Evolutionary conservation across 305 asterid genomes (phyloP), one percentile per base, ranked within the genome.

Genomic region (Fraxinus dipetala): DNA sequence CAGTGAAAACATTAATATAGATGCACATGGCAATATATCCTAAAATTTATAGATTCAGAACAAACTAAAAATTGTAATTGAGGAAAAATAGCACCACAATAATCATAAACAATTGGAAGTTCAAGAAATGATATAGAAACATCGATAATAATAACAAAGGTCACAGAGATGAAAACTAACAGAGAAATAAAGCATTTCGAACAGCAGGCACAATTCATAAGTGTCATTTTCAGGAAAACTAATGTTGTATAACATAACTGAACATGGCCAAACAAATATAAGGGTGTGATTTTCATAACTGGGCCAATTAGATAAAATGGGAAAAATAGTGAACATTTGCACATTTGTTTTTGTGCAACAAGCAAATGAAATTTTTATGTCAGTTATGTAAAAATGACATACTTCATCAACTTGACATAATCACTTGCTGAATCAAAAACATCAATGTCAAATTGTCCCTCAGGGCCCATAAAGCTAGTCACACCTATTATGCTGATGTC

Each of bases 371-470:
- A 63, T 76, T 38, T 51, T 48, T 32, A 8, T 79, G 83, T 31
- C 65, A 83, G 78, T 75, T 81, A 5, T 26, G 74, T 74, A 35
- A 45, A 56, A 76, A 80, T 79, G 72, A 76, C 95, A 63, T 87
- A 92, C 97, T 91, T 92, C 97, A 92, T 85, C 92, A 92, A 81
- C 82, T 91, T 92, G 85, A 92, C 94, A 82, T 90, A 91, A 83
- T 92, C 97, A 80, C 85, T 87, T 80, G 97, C 94, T 72, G 95
- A 92, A 85, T 91, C 94, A 83, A 92, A 92, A 84, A 92, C 92
- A 83, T 92, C 97, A 70, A 91, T 97, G 26, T 94, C 98, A 85
- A 94, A 96, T 77, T 93, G 97, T 79, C 98, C 98, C 87, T 91
- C 97, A 20, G 98, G 98, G 79, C 99, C 99, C 16, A 87, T 6